Evolutionary conservation across 2,329 filamentous ascomycete genomes (phyloP), one percentile per base, ranked within the genome.

Genomic region (Epichloe festucae): DNA sequence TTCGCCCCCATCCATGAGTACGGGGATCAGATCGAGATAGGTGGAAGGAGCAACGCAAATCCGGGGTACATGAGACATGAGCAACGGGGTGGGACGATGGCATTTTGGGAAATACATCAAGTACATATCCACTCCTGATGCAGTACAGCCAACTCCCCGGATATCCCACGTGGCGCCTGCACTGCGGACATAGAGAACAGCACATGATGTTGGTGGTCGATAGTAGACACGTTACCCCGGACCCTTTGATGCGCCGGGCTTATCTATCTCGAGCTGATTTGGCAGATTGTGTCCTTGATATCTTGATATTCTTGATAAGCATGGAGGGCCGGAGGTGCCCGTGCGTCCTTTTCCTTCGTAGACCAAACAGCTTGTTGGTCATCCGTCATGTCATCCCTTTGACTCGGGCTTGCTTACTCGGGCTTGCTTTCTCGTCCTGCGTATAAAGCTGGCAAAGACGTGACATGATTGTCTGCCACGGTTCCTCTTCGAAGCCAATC

Each of bases 401-500:
- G 27, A 31, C 27, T 3, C 1, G 27, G 27, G 27, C 8, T 31
- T 31, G 8, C 27, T 31, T 21, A 31, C 8, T 10, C 3, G 27
- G 27, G 27, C 27, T 10, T 31, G 8, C 8, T 31, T 21, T 7
- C 17, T 43, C 17, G 15, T 43, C 8, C n/a, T 43, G n/a, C 40
- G 8, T 21, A 43, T 43, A 43, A 19, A 43, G 19, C 31, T 46
- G 23, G 23, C 44, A 23, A 10, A 46, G n/a, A 12, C 23, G 38
- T 43, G 40, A 23, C 40, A 52, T 48, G 50, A 52, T 45, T 42
- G 50, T 48, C 31, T 48, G 19, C 50, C 21, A 31, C 44, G 50
- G 43, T 31, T 31, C 27, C 15, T 52, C 45, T 5, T 52, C 31
- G 19, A 48, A 48, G 36, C 50, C 50, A 15, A 42, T 52, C 36